These are phyloP conservation scores for Babesia ovata DNA, from an alignment of 169 alveolate species.

Conservation along the genomic window DNA sequence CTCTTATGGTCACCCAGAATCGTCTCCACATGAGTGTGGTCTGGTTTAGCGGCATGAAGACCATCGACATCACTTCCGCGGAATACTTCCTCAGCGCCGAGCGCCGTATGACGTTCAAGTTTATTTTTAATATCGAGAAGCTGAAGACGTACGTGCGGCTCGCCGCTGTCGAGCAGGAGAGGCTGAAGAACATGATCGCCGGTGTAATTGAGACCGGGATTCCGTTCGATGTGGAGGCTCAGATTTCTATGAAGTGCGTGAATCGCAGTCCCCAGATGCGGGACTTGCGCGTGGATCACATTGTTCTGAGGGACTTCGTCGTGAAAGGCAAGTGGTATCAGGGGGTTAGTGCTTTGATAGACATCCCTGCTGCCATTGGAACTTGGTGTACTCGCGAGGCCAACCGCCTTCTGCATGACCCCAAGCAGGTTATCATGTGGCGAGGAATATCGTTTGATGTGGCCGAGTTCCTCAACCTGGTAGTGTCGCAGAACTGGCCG, in stretches of 20 bases:
- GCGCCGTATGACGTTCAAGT: conserved; percentile 15
- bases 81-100: conserved; percentile 22
- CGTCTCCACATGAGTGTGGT: conserved; percentile 4
- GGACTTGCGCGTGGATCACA: conserved; percentile 25
- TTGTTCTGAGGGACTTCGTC: conserved; percentile 14
- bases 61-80: conserved; percentile 10
- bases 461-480: conserved; percentile 42
- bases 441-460: conserved; percentile 55
- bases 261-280: conserved; percentile 51
- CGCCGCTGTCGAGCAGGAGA: conserved; percentile 8
- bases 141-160: conserved; percentile 22
- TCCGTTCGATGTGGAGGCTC: conserved; percentile 16
- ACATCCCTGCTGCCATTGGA: conserved; percentile 22
- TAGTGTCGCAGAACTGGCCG: conserved; percentile 57
- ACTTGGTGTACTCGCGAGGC: background rate
- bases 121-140: background rate
- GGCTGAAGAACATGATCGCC: conserved; percentile 2
- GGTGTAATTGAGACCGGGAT: conserved; percentile 40
- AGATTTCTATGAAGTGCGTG: conserved; percentile 14
- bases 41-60: conserved; percentile 61
- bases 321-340: background rate
- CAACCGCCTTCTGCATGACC: conserved; percentile 20
- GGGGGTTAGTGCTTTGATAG: background rate
- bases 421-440: conserved; percentile 34
- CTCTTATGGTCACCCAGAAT: conserved; percentile 14